Evolutionary conservation across 495 filamentous ascomycete species (phyloP).

Genomic region (Aspergillus panamensis): DNA sequence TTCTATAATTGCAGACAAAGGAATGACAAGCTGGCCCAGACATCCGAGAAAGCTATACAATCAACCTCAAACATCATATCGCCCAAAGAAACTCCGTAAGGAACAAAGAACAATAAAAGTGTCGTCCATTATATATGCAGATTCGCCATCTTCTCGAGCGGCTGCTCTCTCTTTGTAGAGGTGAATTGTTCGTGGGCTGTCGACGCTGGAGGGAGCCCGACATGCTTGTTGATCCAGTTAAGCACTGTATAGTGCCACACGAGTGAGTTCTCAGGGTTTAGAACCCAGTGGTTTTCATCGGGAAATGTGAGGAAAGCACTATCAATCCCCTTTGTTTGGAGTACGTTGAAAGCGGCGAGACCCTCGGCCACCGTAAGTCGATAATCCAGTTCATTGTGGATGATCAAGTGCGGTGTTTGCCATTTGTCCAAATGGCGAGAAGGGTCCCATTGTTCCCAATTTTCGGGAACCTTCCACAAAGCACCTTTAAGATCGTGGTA

Average conservation of each 20-base stretch:
- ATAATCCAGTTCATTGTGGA: slow-evolving; percentile 92
- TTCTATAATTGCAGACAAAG: not conserved
- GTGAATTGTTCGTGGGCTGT: slow-evolving; percentile 8
- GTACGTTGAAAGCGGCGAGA: slow-evolving; percentile 79
- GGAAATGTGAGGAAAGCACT: slow-evolving; percentile 71
- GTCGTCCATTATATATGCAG: slow-evolving; percentile 21
- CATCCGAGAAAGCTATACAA: not conserved
- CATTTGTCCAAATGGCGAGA: slow-evolving; percentile 64
- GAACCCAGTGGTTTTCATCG: slow-evolving; percentile 82
- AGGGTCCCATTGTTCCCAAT: slow-evolving; percentile 83
- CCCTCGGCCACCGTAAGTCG: slow-evolving; percentile 81
- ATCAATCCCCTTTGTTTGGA: slow-evolving; percentile 60
- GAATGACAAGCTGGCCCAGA: not conserved
- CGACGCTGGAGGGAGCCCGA: slow-evolving; percentile 47
- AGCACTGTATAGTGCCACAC: slow-evolving; percentile 89
- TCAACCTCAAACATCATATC: not conserved
- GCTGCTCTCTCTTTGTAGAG: slow-evolving; percentile 13
- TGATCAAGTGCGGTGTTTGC: slow-evolving; percentile 83
- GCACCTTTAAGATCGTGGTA: slow-evolving; percentile 78
- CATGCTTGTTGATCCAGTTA: slow-evolving; percentile 83
- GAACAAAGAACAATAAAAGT: slow-evolving; percentile 6
- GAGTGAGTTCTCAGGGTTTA: slow-evolving; percentile 86
- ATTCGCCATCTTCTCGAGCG: slow-evolving; percentile 18
- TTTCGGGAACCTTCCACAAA: slow-evolving; percentile 67
- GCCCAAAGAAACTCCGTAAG: too few species aligned